phyloP scores from a whole-genome alignment of 805 yeast species.

The Teunomyces kruisii region DNA sequence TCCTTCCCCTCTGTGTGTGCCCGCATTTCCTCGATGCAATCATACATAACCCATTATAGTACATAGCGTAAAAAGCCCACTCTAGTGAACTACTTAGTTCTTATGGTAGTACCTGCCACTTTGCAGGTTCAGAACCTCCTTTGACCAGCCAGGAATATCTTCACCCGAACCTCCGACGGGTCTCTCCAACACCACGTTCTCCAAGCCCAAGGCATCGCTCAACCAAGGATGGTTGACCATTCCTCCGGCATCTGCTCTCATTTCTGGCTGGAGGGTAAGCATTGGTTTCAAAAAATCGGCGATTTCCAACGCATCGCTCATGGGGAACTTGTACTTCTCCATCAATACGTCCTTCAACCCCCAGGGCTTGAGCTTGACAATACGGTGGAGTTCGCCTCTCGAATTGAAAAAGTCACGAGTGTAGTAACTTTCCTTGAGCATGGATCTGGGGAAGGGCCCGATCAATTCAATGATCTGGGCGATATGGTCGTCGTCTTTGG shows the following conservation, averaged over 20 bases:
- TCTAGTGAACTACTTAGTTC: not conserved
- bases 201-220: slow-evolving; percentile 74
- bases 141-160: slow-evolving; percentile 90
- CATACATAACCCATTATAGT: not conserved
- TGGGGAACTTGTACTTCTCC: slow-evolving; percentile 80
- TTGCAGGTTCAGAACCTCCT: slow-evolving; percentile 37
- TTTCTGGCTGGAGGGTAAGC: slow-evolving; percentile 75
- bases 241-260: slow-evolving; percentile 95
- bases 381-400: slow-evolving; percentile 71
- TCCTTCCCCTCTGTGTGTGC: not conserved
- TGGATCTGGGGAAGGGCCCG: slow-evolving; percentile 62
- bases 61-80: not conserved
- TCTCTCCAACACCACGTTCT: slow-evolving; percentile 67
- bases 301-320: slow-evolving; percentile 67
- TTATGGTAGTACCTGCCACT: not conserved
- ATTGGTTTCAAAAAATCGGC: slow-evolving; percentile 80
- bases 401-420: slow-evolving; percentile 63
- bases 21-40: not conserved
- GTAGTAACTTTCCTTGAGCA: slow-evolving; percentile 61
- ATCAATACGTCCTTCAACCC: slow-evolving; percentile 73
- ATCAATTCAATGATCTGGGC: slow-evolving; percentile 90
- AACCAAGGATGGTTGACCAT: slow-evolving; percentile 87
- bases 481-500: slow-evolving; percentile 92
- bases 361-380: slow-evolving; percentile 86
- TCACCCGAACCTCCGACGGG: slow-evolving; percentile 77